Base-by-base conservation (phyloP, 116 monocot genomes). In the Papilionanthe hybrid region DNA sequence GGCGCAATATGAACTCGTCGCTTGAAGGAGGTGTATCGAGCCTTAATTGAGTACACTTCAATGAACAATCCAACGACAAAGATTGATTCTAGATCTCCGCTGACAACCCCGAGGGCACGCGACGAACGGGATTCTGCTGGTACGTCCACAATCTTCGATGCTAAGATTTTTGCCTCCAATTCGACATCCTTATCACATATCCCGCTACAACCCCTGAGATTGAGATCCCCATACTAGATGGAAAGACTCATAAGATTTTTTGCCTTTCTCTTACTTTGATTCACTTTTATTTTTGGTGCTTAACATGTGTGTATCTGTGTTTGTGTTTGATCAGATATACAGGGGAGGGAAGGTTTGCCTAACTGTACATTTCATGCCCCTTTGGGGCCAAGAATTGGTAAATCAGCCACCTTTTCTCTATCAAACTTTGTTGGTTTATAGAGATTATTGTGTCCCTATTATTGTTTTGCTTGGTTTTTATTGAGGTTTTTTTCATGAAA, bases 341-440 rank as follows among this genome's bases (percentile, higher is more conserved):
- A n/a, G n/a, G n/a, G n/a, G n/a, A n/a, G n/a, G n/a, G n/a, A n/a
- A n/a, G n/a, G 94, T 97, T 82, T 97, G 97, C 85, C 74, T 97
- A 28, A 97, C 97, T 1, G 94, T 97, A 15, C 97, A 97, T 84
- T 97, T 97, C 84, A 97, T 94, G 79, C 97, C 97, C 4, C 86
- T 97, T 7, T 97, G n/a, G 97, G 97, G 97, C 97, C 43, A 97
- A 94, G 86, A 97, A 97, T 82, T 91, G 88, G 94, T 94, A 78
- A 60, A 30, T 5, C 18, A 68, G 6, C 42, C 18, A 53, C 29
- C 30, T 80, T 81, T 75, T n/a, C 41, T 29, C 42, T 1, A 7
- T 49, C 9, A 77, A 9, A n/a, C 5, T 78, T 53, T 6, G 1
- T n/a, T n/a, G n/a, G n/a, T 22, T 32, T 77, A 10, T 75, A 44